Base-by-base conservation (phyloP, 306 rosid species). In the Cotoneaster glaucophyllus region DNA sequence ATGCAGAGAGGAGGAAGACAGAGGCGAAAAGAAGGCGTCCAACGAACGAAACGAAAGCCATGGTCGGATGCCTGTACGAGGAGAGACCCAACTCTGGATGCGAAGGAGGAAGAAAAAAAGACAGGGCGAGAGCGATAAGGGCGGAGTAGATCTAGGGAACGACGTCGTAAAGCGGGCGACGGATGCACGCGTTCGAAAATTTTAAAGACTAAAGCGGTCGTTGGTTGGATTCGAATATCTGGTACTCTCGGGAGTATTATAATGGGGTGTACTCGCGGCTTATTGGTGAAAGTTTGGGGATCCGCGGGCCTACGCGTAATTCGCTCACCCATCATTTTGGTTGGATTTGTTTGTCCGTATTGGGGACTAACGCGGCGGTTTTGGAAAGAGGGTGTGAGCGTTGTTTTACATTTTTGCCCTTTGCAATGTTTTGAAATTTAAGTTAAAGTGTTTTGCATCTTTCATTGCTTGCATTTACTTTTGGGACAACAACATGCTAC, bases 21-120 rank as follows among this genome's bases (percentile, higher is more conserved):
- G 90, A 78, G 48, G 80, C 91, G 78, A 87, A 89, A 48, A 89
- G 87, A 53, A 90, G 80, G 71, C 94, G 84, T 63, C 91, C 94
- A 32, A 82, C 81, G 74, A 84, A 82, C 29, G 91, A 82, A 80
- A 80, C 65, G 79, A 90, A 87, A 26, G 91, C 91, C 94, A 90
- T 64, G 44, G 44, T 64, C 44, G 10, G 44, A 31, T 90, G 67
- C 74, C 71, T 18, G 67, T 21, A n/a, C 61, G 62, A 34, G 9
- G 43, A 58, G 63, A 31, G 67, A 53, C 77, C 76, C 45, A 19
- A 41, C 18, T 25, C 43, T 59, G 69, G 77, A 44, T 62, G 65
- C 53, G 19, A 24, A 25, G 12, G 5, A 25, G 25, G 21, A n/a
- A 13, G 19, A 18, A 22, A 28, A 4, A 6, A 56, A 62, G 58